phyloP scores from a whole-genome alignment of 148 eudicot genomes.

The Chenopodium suecicum region DNA sequence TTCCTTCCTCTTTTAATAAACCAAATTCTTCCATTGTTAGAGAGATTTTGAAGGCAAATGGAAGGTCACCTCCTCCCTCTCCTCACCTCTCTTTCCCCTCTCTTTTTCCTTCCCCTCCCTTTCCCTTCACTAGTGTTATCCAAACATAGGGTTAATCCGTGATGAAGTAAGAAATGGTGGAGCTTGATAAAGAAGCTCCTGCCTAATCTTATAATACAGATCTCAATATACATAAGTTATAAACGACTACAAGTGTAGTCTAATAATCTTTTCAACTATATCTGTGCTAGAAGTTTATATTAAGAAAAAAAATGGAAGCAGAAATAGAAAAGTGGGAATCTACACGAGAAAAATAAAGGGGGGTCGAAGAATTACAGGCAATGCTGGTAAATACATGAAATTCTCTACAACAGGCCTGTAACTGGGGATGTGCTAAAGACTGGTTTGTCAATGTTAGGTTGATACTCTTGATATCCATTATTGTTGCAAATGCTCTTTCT shows the following conservation, averaged over 20 bases:
- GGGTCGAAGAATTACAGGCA: constrained; percentile 17
- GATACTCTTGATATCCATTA: constrained; percentile 31
- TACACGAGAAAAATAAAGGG: constrained; percentile 4
- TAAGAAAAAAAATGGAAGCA: neutral
- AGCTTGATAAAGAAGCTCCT: neutral
- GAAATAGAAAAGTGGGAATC: constrained; percentile 6
- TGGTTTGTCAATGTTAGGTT: constrained; percentile 34
- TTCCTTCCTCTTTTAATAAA: too few relatives aligned
- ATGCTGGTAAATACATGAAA: constrained; percentile 11
- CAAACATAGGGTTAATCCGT: too few relatives aligned
- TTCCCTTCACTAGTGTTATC: too few relatives aligned
- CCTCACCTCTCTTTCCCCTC: too few relatives aligned
- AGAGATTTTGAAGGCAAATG: too few relatives aligned
- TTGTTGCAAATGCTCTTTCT: constrained; percentile 43
- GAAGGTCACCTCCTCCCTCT: too few relatives aligned
- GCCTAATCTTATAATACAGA: neutral
- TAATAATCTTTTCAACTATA: constrained; percentile 1
- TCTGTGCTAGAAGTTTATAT: constrained; percentile 10
- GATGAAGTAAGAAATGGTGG: neutral
- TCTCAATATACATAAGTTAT: constrained; percentile 24
- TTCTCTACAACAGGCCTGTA: constrained; percentile 32
- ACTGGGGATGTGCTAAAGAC: constrained; percentile 41
- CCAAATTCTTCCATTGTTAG: too few relatives aligned
- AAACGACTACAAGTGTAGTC: neutral
- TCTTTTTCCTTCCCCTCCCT: too few relatives aligned